These are phyloP conservation scores for Aspergillus intermedius DNA, from an alignment of 2,329 filamentous ascomycete species.

Conservation along the genomic window DNA sequence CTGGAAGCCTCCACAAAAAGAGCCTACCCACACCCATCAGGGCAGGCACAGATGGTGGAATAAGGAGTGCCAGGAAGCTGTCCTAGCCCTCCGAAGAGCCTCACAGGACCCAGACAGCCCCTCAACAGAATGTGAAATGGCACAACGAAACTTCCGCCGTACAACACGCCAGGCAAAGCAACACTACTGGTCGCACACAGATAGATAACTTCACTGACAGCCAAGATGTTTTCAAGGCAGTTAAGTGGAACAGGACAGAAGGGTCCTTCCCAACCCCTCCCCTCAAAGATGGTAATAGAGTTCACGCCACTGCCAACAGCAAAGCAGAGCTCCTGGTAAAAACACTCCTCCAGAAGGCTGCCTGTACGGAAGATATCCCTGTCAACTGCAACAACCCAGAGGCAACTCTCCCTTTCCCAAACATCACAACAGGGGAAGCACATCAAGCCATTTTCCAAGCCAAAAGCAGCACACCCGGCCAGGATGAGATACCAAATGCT, in stretches of 20 bases:
- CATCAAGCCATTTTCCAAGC: not conserved
- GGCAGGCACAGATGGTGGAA: not conserved
- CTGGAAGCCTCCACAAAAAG: not conserved
- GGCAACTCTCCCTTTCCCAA: not conserved
- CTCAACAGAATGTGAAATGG: not conserved
- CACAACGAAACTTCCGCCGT: not conserved
- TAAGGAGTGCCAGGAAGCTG: not conserved
- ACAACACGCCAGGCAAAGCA: not conserved
- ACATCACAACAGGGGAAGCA: not conserved
- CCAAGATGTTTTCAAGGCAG: not conserved
- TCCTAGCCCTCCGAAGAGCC: not conserved
- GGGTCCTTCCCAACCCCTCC: not conserved
- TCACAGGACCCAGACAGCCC: not conserved
- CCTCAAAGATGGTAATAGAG: not conserved
- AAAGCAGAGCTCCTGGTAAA: not conserved
- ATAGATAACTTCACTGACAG: not conserved
- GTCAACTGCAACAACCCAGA: not conserved
- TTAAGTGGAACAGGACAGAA: not conserved
- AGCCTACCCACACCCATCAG: not conserved
- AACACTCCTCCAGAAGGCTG: not conserved
- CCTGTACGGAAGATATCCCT: not conserved
- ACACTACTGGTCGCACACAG: not conserved
- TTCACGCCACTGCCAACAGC: not conserved
- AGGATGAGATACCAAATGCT: not conserved
- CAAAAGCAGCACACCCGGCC: not conserved